Conservation (phyloP, 2,329 filamentous ascomycete species). For the Raffaelea deltoideospora region DNA sequence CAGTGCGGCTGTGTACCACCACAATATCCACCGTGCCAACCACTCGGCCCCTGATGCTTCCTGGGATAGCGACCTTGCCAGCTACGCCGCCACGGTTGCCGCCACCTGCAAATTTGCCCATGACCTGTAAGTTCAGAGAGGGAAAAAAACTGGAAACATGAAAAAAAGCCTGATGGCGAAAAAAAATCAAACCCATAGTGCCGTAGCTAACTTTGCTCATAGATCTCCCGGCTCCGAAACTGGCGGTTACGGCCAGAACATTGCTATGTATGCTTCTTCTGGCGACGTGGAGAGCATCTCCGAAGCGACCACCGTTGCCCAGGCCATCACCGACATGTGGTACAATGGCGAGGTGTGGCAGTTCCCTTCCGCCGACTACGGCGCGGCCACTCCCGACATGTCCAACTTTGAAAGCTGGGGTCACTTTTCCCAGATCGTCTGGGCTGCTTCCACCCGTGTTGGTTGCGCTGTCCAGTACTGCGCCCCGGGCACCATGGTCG, state of each 20-base stretch:
- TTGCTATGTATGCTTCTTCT: constrained; percentile 47
- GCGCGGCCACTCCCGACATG: constrained; percentile 42
- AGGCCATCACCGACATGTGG: constrained; percentile 68
- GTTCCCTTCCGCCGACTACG: constrained; percentile 43
- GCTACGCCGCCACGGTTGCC: constrained; percentile 49
- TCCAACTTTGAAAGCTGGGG: constrained; percentile 51
- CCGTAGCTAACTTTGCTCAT: constrained; percentile 2
- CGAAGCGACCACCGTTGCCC: constrained; percentile 38
- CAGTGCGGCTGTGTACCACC: constrained; percentile 45
- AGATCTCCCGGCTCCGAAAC: constrained; percentile 34
- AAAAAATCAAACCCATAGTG: background rate
- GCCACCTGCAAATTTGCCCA: constrained; percentile 58
- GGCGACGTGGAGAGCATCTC: constrained; percentile 29
- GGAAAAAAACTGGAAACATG: background rate
- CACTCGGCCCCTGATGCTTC: constrained; percentile 52
- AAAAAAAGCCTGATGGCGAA: background rate
- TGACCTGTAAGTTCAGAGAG: constrained; percentile 46
- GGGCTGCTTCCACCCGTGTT: constrained; percentile 44
- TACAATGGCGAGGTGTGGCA: constrained; percentile 63
- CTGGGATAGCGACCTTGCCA: constrained; percentile 52
- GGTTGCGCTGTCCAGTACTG: constrained; percentile 49
- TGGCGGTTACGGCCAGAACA: constrained; percentile 78
- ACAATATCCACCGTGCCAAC: constrained; percentile 78
- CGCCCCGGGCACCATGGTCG: constrained; percentile 29
- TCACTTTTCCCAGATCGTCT: constrained; percentile 64